Base-by-base conservation (phyloP, 345 rosid species). In the Acer yangbiense region DNA sequence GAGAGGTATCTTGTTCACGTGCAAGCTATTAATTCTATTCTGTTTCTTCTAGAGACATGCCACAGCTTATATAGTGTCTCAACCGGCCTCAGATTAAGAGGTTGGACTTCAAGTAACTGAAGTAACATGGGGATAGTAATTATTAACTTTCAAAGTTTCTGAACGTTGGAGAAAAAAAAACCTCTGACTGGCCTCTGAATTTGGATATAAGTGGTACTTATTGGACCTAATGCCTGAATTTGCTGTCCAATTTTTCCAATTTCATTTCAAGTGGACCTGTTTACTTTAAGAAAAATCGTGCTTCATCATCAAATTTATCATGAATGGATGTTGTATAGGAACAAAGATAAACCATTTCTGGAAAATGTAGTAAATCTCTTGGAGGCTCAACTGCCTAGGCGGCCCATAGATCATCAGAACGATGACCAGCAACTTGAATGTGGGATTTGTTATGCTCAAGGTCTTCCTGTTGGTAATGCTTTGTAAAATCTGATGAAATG, bases 361-460 rank as follows among this genome's bases (percentile, higher is more conserved):
- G 92, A 87, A 82, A 94, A 92, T 86, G 87, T 92, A 68, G 76
- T 81, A 60, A 82, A 79, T 76, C 32, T 90, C 82, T 77, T 94
- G 68, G 87, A 83, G 60, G 79, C 71, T 68, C 85, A 85, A 81
- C 84, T 91, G 72, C 94, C 93, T 25, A 86, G 71, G 75, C 83
- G 83, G 32, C 83, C 61, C 17, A 25, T 7, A 20, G 77, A 77
- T 65, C 75, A 74, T 58, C 82, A 77, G 76, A 73, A 81, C 68
- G 82, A 79, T 65, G 87, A 84, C 73, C 80, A 82, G 41, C 88
- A 87, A 80, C 65, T 79, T 81, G 96, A 92, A 77, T 92, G 97
- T 70, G 98, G 98, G 67, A 92, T 94, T 68, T 94, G 96, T 82
- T 92, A 91, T 84, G 86, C 91, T 2, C 92, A 86, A 65, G 84